Evolutionary conservation across 352 stramenopile genomes (phyloP).

Genomic region (Pythium phragmiticola): DNA sequence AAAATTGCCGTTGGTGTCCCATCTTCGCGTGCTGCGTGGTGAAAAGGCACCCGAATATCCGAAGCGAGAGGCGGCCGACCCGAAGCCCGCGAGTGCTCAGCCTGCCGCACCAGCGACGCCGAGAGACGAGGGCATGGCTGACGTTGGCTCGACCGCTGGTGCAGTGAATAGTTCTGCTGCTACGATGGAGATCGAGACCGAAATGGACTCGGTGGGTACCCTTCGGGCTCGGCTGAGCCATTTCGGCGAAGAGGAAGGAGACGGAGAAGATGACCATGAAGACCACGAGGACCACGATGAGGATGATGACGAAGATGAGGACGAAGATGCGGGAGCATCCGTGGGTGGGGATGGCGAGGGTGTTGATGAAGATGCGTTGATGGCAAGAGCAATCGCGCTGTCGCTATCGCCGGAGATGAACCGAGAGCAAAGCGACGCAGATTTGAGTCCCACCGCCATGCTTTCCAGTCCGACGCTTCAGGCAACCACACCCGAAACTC

Average conservation of each 20-base stretch:
- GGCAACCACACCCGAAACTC: constrained; percentile 8
- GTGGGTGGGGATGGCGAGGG: constrained; percentile 58
- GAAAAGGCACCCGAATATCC: constrained; percentile 58
- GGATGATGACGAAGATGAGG: constrained; percentile 58
- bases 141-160: constrained; percentile 14
- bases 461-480: constrained; percentile 14
- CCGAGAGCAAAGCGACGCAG: constrained; percentile 48
- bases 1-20: constrained; percentile 53
- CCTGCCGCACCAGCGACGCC: not conserved
- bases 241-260: constrained; percentile 42
- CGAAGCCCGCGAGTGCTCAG: not conserved
- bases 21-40: constrained; percentile 72
- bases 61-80: constrained; percentile 17
- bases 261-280: constrained; percentile 53
- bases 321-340: constrained; percentile 44
- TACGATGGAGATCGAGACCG: constrained; percentile 72
- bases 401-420: constrained; percentile 83
- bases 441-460: constrained; percentile 26
- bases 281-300: constrained; percentile 64
- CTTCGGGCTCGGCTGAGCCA: constrained; percentile 62
- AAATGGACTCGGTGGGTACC: constrained; percentile 58
- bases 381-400: constrained; percentile 86
- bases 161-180: constrained; percentile 29
- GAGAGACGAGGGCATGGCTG: not conserved
- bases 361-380: constrained; percentile 87